Evolutionary conservation across 768 basidiomycete species (phyloP).

Genomic region (Agrocybe pediades): DNA sequence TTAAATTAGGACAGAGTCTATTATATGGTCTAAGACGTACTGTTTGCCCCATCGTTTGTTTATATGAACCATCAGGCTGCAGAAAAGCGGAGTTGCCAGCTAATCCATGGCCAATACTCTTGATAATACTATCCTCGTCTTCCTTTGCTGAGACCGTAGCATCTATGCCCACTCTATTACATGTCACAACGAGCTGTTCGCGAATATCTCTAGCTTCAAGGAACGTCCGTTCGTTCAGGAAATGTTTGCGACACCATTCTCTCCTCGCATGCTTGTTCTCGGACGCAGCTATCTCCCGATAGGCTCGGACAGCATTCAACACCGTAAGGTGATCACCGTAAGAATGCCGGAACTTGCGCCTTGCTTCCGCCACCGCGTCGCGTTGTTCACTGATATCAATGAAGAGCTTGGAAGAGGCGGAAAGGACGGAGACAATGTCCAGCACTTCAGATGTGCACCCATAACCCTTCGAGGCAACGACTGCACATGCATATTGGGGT

Average conservation of each 20-base stretch:
- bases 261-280: constrained; percentile 49
- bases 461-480: constrained; percentile 75
- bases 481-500: constrained; percentile 73
- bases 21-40: constrained; percentile 42
- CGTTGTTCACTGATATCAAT: constrained; percentile 75
- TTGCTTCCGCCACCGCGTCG: constrained; percentile 67
- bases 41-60: constrained; percentile 72
- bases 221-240: constrained; percentile 80
- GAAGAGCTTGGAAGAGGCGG: constrained; percentile 81
- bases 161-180: constrained; percentile 61
- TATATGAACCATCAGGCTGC: constrained; percentile 87
- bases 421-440: constrained; percentile 82
- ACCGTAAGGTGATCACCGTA: constrained; percentile 92
- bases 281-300: constrained; percentile 61
- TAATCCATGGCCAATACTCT: constrained; percentile 74
- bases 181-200: constrained; percentile 73
- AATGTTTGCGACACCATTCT: constrained; percentile 87
- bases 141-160: constrained; percentile 60
- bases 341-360: constrained; percentile 78
- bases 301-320: constrained; percentile 83
- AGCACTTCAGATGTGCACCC: constrained; percentile 80
- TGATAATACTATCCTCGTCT: constrained; percentile 67
- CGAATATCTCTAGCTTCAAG: constrained; percentile 77
- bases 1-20: neutral
- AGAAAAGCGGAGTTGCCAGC: constrained; percentile 83